Conservation (phyloP, 1,139 yeast genomes). For the Hansenula sp. region DNA sequence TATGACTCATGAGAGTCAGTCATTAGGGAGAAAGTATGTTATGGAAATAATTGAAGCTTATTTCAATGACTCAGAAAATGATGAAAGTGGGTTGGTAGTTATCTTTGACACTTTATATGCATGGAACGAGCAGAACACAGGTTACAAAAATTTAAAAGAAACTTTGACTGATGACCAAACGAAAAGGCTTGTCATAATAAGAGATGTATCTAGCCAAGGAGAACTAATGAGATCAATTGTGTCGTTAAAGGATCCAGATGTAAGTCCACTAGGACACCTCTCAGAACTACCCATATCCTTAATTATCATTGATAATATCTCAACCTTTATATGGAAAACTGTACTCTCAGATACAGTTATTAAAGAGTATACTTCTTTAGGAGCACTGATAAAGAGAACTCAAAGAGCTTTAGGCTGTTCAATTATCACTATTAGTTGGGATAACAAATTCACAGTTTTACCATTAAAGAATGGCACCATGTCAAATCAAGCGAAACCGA, state of each 20-base stretch:
- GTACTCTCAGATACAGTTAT: background rate
- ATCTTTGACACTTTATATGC: background rate
- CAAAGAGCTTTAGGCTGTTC: constrained; percentile 3
- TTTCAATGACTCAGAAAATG: background rate
- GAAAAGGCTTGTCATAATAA: background rate
- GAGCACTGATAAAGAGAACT: background rate
- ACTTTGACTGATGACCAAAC: background rate
- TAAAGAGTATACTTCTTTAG: constrained; percentile 2
- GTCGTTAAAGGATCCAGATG: background rate
- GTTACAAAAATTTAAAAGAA: background rate
- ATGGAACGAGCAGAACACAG: background rate
- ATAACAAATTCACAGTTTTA: constrained; percentile 3
- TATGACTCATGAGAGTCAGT: background rate
- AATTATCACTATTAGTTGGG: constrained; percentile 4
- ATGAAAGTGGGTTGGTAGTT: background rate
- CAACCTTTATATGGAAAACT: background rate
- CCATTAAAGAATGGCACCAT: too few relatives aligned
- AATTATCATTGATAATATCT: constrained; percentile 1
- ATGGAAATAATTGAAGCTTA: background rate
- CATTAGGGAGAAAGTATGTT: background rate
- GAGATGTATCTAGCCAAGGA: background rate
- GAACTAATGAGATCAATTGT: background rate
- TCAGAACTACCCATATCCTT: background rate
- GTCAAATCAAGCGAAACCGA: too few relatives aligned
- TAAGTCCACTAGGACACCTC: background rate